Percentiles rank a stretch among this genome's conserved stretches.
phyloP scores from a whole-genome alignment of 2,329 filamentous ascomycete species.

The Zymoseptoria passerinii region DNA sequence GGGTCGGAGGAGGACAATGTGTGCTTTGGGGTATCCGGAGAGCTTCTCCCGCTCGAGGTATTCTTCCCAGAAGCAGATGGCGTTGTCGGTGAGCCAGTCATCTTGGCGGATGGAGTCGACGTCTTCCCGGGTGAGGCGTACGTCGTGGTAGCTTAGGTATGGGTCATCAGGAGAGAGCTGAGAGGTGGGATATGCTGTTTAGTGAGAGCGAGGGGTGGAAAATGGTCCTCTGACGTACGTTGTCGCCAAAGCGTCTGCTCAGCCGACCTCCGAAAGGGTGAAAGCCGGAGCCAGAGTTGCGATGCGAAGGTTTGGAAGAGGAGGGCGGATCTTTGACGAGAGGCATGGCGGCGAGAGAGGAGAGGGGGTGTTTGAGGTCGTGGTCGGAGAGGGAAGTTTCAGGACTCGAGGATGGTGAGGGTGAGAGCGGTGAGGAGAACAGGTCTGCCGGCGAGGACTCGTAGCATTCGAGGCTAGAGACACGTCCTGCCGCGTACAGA shows the following conservation, averaged over 20 bases:
- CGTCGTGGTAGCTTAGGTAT: slow-evolving; percentile 57
- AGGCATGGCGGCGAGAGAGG: neutral
- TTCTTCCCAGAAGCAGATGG: slow-evolving; percentile 97
- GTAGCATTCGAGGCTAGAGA: neutral
- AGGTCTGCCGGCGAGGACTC: neutral
- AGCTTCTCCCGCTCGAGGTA: slow-evolving; percentile 88
- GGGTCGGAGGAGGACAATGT: slow-evolving; percentile 84
- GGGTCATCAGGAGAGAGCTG: slow-evolving; percentile 56
- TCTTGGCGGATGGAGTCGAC: slow-evolving; percentile 69
- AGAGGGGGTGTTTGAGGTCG: neutral
- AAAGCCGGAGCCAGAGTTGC: slow-evolving; percentile 32
- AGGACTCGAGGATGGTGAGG: neutral
- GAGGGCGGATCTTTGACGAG: neutral
- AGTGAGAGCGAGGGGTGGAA: neutral
- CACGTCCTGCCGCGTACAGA: neutral
- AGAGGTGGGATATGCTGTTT: neutral
- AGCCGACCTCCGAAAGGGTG: slow-evolving; percentile 48
- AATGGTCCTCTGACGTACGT: slow-evolving; percentile 30
- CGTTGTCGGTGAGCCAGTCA: slow-evolving; percentile 97
- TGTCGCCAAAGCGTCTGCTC: slow-evolving; percentile 44
- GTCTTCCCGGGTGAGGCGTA: slow-evolving; percentile 75
- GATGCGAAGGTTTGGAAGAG: slow-evolving; percentile 3
- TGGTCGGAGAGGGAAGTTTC: neutral
- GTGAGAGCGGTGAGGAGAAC: neutral
- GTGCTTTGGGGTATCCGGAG: slow-evolving; percentile 66